phyloP scores from a whole-genome alignment of 495 filamentous ascomycete species.

The Geopyxis carbonaria region DNA sequence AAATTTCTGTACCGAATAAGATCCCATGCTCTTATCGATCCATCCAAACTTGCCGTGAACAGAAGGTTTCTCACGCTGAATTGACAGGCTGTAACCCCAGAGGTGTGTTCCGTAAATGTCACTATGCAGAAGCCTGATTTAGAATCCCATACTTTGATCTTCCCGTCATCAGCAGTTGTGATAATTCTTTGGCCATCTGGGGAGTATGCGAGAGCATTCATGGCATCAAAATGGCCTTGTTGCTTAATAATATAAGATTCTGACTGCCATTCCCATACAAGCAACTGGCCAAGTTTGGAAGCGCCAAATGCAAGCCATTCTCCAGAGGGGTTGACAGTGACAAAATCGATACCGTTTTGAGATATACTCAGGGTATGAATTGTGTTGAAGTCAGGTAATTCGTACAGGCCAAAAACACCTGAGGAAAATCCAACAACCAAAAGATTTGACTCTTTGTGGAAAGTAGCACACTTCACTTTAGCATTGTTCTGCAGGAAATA shows the following conservation, averaged over 20 bases:
- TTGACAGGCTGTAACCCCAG: constrained; percentile 85
- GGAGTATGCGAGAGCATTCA: constrained; percentile 85
- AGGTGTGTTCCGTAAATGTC: constrained; percentile 92
- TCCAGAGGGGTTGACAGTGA: constrained; percentile 79
- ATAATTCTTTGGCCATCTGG: constrained; percentile 85
- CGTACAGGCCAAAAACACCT: constrained; percentile 81
- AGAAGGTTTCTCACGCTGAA: constrained; percentile 87
- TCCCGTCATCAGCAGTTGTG: constrained; percentile 87
- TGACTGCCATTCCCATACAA: constrained; percentile 99
- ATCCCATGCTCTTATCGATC: constrained; percentile 91
- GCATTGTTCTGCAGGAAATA: constrained; percentile 87
- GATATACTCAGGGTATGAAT: constrained; percentile 87
- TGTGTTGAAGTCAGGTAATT: constrained; percentile 89
- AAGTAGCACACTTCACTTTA: constrained; percentile 71
- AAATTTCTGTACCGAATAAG: constrained; percentile 92
- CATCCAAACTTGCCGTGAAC: constrained; percentile 86
- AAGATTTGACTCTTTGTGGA: constrained; percentile 70
- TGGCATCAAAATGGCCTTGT: constrained; percentile 91
- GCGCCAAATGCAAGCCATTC: constrained; percentile 99
- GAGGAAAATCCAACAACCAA: constrained; percentile 88
- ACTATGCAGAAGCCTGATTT: constrained; percentile 94
- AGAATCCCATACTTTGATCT: constrained; percentile 95
- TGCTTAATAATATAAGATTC: constrained; percentile 99
- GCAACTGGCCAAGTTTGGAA: constrained; percentile 77
- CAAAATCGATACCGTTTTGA: constrained; percentile 84